A percentile compares a stretch with the other conserved stretches of the same genome.
Evolutionary conservation across 768 basidiomycete genomes (phyloP).

Genomic region (Plicaturopsis crispa): DNA sequence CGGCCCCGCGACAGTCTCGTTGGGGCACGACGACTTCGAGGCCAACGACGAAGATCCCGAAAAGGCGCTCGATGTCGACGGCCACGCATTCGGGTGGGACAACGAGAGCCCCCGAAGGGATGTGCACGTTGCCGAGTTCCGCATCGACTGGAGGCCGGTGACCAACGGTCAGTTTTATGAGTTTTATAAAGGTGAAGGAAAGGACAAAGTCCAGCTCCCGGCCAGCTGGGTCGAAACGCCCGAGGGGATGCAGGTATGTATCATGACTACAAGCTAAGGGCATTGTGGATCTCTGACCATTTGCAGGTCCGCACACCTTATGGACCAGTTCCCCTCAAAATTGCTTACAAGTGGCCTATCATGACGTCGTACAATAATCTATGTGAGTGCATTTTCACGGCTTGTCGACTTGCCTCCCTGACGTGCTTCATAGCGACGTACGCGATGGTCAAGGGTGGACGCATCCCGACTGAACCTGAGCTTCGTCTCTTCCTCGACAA

Average conservation of each 20-base stretch:
- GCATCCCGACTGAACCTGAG: conserved; percentile 88
- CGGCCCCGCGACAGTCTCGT: conserved; percentile 45
- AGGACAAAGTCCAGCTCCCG: conserved; percentile 45
- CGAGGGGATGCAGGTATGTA: conserved; percentile 40
- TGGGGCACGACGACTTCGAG: conserved; percentile 86
- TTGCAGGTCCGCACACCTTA: conserved; percentile 76
- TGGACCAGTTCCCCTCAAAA: conserved; percentile 70
- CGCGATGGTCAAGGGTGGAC: conserved; percentile 83
- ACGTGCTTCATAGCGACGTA: no score
- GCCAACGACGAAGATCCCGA: conserved; percentile 41
- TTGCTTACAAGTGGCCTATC: conserved; percentile 84
- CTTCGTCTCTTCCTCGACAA: conserved; percentile 72
- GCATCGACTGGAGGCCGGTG: conserved; percentile 78
- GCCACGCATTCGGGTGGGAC: conserved; percentile 90
- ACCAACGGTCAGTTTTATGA: conserved; percentile 82
- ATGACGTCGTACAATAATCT: conserved; percentile 70
- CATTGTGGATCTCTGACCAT: background rate
- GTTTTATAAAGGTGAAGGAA: conserved; percentile 44
- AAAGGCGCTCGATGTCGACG: conserved; percentile 28
- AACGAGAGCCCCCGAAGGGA: conserved; percentile 72
- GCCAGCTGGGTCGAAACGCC: conserved; percentile 65
- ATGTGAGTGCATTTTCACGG: no score
- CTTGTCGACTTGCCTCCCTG: no score
- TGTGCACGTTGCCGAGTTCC: conserved; percentile 61
- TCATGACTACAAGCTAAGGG: background rate